A percentile compares a stretch with the other conserved stretches of the same genome.
Evolutionary conservation across 495 filamentous ascomycete species (phyloP).

Genomic region (Aspergillus nidulans): DNA sequence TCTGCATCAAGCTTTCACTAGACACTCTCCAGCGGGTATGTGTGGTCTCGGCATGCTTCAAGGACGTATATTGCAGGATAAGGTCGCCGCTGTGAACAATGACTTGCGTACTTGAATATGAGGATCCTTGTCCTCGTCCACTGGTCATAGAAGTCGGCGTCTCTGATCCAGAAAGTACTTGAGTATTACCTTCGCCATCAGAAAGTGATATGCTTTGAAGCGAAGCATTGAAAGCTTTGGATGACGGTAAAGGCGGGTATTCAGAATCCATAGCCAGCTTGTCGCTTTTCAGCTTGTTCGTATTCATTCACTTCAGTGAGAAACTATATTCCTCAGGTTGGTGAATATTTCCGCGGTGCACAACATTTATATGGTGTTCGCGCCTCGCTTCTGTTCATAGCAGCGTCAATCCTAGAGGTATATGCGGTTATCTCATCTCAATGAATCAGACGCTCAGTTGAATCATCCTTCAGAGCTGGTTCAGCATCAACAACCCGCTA

Average conservation of each 20-base stretch:
- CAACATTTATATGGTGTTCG: not conserved
- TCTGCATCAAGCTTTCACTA: conserved; percentile 26
- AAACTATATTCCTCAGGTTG: not conserved
- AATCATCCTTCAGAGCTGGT: not conserved
- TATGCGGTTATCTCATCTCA: not conserved
- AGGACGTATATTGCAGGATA: conserved; percentile 31
- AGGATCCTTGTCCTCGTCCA: not conserved
- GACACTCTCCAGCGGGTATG: conserved; percentile 31
- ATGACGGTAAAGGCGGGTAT: conserved; percentile 8
- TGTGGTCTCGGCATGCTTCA: conserved; percentile 2
- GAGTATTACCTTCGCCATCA: not conserved
- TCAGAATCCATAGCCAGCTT: conserved; percentile 10
- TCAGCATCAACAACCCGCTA: not conserved
- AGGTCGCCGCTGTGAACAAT: conserved; percentile 32
- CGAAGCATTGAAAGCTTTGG: not conserved
- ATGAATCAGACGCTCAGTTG: not conserved
- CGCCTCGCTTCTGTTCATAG: not conserved
- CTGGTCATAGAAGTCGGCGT: not conserved
- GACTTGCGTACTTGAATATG: conserved; percentile 9
- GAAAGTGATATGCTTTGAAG: not conserved
- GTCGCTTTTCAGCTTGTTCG: not conserved
- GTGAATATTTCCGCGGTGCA: not conserved
- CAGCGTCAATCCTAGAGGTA: not conserved
- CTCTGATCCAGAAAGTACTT: not conserved
- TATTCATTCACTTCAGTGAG: not conserved